Percentiles rank a stretch among this genome's conserved stretches.
phyloP scores from a whole-genome alignment of 192 early-diverging fungal genomes.

The Podila clonocystis region DNA sequence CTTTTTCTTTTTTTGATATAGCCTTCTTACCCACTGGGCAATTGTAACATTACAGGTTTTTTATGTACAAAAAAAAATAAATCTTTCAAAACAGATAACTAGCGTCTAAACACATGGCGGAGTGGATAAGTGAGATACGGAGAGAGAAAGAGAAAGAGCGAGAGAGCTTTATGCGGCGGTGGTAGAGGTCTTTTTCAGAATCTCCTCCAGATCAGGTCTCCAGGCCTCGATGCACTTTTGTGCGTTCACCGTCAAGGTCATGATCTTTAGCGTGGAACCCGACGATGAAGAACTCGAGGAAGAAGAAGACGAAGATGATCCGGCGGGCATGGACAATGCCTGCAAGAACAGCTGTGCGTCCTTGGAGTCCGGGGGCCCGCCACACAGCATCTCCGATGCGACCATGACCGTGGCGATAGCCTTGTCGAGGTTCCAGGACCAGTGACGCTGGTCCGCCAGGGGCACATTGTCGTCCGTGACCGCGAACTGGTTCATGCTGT shows the following conservation, averaged over 20 bases:
- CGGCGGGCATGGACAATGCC: neutral
- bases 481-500: conserved; percentile 28
- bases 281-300: neutral
- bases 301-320: neutral
- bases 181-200: conserved; percentile 22
- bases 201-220: conserved; percentile 20
- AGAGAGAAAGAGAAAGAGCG: neutral
- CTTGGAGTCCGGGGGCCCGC: conserved; percentile 6
- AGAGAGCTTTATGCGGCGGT: neutral
- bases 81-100: neutral
- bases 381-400: conserved; percentile 33
- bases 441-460: conserved; percentile 25
- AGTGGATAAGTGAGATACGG: neutral
- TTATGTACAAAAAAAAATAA: neutral
- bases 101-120: neutral
- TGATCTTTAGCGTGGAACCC: neutral
- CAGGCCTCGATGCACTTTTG: conserved; percentile 28
- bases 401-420: conserved; percentile 35
- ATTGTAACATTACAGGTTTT: neutral
- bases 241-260: conserved; percentile 10
- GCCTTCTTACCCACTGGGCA: neutral
- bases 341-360: conserved; percentile 4
- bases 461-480: conserved; percentile 19
- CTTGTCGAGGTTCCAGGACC: conserved; percentile 43
- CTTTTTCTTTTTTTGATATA: neutral